Evolutionary conservation across 345 rosid species (phyloP).

Genomic region (Eutrema heterophyllum): DNA sequence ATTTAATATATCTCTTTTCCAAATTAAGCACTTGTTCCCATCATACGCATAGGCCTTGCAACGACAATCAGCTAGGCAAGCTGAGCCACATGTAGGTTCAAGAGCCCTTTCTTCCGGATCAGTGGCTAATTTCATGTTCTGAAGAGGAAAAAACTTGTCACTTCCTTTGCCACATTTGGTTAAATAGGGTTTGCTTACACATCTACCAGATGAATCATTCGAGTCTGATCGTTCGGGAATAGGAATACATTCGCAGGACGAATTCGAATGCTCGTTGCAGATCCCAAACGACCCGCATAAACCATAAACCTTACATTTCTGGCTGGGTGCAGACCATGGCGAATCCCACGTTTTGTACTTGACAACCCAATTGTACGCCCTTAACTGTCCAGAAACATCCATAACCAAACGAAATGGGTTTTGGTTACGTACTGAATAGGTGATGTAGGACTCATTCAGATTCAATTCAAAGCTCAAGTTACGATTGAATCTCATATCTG

Average conservation of each 20-base stretch:
- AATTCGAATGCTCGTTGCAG: constrained; percentile 38
- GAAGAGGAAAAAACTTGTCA: constrained; percentile 17
- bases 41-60: constrained; percentile 56
- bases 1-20: constrained; percentile 42
- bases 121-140: constrained; percentile 23
- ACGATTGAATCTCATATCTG: constrained; percentile 26
- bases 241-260: constrained; percentile 36
- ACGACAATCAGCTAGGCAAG: constrained; percentile 46
- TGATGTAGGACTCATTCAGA: constrained; percentile 47
- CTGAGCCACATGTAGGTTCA: constrained; percentile 31
- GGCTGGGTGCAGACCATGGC: constrained; percentile 53
- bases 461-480: constrained; percentile 36
- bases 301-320: constrained; percentile 49
- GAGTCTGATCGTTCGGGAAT: constrained; percentile 28
- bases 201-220: constrained; percentile 46
- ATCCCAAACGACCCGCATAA: constrained; percentile 63
- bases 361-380: constrained; percentile 30
- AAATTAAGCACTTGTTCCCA: constrained; percentile 35
- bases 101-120: not conserved
- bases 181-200: constrained; percentile 35
- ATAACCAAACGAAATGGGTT: constrained; percentile 41
- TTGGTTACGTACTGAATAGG: constrained; percentile 30
- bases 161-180: constrained; percentile 30
- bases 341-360: constrained; percentile 34
- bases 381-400: constrained; percentile 50